A percentile compares a stretch with the other conserved stretches of the same genome.
These are phyloP conservation scores for Aphanocladium album DNA, from an alignment of 2,329 filamentous ascomycete genomes.

Conservation along the genomic window DNA sequence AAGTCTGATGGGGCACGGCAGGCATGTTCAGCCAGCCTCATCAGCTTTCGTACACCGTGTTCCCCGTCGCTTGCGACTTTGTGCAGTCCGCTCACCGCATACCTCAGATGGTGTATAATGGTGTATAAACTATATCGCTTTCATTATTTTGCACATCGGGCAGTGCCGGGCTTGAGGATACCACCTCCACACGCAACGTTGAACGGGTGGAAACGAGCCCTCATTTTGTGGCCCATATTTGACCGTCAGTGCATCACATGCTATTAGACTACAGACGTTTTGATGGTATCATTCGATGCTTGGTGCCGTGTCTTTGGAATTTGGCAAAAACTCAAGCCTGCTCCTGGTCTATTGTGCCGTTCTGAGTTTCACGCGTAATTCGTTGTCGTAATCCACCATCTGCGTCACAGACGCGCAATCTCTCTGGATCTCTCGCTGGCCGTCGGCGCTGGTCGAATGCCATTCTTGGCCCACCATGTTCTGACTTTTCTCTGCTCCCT, in stretches of 20 bases:
- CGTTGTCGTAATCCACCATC: background rate
- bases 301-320: background rate
- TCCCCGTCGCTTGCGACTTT: too few relatives aligned
- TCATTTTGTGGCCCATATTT: background rate
- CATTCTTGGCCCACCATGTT: conserved; percentile 83
- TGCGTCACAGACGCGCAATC: background rate
- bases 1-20: too few relatives aligned
- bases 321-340: background rate
- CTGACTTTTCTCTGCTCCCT: conserved; percentile 68
- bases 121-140: background rate
- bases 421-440: background rate
- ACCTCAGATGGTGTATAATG: too few relatives aligned
- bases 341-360: background rate
- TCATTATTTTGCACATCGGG: background rate
- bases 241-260: background rate
- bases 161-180: background rate
- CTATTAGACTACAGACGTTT: background rate
- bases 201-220: background rate
- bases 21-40: too few relatives aligned
- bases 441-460: conserved; percentile 26
- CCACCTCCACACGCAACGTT: background rate
- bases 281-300: background rate
- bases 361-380: background rate
- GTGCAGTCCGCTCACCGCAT: too few relatives aligned
- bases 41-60: too few relatives aligned